A percentile compares a stretch with the other conserved stretches of the same genome.
These are phyloP conservation scores for Tolypocladium amazonense DNA, from an alignment of 2,329 filamentous ascomycete species.

Conservation along the genomic window DNA sequence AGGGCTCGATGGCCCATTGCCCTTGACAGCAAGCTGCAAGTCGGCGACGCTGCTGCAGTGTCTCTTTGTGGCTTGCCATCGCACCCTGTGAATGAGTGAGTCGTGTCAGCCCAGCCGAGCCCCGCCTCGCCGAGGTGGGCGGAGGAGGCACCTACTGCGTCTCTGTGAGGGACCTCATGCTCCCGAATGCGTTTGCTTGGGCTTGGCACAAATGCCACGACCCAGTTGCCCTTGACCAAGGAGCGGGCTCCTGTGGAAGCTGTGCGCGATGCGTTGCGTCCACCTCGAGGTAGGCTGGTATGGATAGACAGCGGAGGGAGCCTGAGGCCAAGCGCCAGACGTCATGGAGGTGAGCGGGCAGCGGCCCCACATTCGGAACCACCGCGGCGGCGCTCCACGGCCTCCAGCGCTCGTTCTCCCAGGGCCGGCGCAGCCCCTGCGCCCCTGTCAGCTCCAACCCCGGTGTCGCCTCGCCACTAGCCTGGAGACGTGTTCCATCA, in stretches of 20 bases:
- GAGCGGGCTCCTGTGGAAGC: not conserved
- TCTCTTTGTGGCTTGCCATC: constrained; percentile 56
- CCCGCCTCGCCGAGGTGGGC: not conserved
- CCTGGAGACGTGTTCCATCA: not conserved
- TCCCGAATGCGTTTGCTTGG: not conserved
- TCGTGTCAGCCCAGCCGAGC: constrained; percentile 1
- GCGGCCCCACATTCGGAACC: not conserved
- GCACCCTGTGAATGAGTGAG: constrained; percentile 33
- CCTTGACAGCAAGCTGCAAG: constrained; percentile 53
- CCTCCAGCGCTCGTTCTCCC: not conserved
- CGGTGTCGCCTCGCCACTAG: not conserved
- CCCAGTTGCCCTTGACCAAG: not conserved
- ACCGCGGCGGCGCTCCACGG: not conserved
- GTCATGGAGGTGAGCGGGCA: not conserved
- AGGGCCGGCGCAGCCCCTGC: not conserved
- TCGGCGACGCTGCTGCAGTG: constrained; percentile 47
- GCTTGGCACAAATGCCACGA: not conserved
- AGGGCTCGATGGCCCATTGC: constrained; percentile 47
- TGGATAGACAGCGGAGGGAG: not conserved
- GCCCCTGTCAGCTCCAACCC: not conserved
- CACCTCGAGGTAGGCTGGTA: not conserved
- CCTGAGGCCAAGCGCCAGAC: not conserved
- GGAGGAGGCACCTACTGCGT: constrained; percentile 19
- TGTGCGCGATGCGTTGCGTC: not conserved
- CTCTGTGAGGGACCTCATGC: constrained; percentile 27